Base-by-base conservation (phyloP, 2,329 filamentous ascomycete species). In the Stagonosporopsis vannaccii region DNA sequence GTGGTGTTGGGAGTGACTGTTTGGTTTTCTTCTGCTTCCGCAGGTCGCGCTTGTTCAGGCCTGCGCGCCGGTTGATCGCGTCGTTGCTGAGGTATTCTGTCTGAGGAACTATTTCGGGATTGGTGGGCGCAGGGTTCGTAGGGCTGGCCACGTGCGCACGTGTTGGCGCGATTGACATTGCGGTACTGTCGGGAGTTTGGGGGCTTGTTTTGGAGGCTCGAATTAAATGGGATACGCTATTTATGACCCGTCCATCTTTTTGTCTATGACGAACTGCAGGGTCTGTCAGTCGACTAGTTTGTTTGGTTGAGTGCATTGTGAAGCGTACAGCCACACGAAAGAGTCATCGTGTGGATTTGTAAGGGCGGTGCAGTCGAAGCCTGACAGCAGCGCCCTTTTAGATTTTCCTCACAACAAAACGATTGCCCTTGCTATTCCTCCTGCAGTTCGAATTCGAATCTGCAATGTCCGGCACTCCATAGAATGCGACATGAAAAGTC, bases 131-230 rank as follows among this genome's bases (percentile, higher is more conserved):
- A 61, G 59, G 62, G 67, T 52, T 30, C 28, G 53, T 55, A 54
- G 56, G 58, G 61, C 58, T 65, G 54, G 37, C 54, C 71, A 74
- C 72, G 72, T 75, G 72, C 63, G 63, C 70, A 72, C 72, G 71
- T 72, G 72, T 56, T 25, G 32, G 30, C 69, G 71, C 64, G 72
- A 67, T 63, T 23, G 57, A 37, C 69, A 69, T 72, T 25, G 35
- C 35, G 35, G 43, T 20, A 7, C 12, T 25, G 37, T 6, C 41
- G n/a, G 25, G 37, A 39, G 28, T 19, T 47, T 25, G 13, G 17
- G 30, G 36, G n/a, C n/a, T 42, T 32, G 4, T 12, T 15, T 9
- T 7, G 43, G 23, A 42, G 32, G 42, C 15, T 28, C 26, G 20
- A 20, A 42, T 15, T 13, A 17, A 33, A 25, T n/a, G 32, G 8